These are phyloP conservation scores for Tilletia indica DNA, from an alignment of 1,284 basidiomycete species.

Conservation along the genomic window DNA sequence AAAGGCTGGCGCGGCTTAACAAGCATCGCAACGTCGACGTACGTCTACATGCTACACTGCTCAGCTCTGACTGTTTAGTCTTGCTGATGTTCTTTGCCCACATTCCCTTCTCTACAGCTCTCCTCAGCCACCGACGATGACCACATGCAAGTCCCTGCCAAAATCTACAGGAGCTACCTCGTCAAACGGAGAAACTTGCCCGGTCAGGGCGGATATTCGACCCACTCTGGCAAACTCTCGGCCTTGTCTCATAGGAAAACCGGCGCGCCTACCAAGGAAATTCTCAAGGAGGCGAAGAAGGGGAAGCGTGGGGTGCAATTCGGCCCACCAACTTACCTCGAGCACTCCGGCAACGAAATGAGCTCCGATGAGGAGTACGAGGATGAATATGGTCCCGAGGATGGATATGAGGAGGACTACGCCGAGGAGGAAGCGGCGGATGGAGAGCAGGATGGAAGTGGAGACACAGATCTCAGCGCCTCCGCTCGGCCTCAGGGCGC, in stretches of 20 bases:
- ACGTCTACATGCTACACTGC: constrained; percentile 54
- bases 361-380: constrained; percentile 45
- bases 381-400: constrained; percentile 21
- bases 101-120: constrained; percentile 25
- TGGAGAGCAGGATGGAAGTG: constrained; percentile 29
- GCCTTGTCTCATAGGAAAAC: constrained; percentile 48
- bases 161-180: constrained; percentile 42
- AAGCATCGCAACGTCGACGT: constrained; percentile 97
- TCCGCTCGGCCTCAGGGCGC: constrained; percentile 17
- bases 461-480: constrained; percentile 33
- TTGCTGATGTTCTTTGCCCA: neutral
- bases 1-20: constrained; percentile 89
- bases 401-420: constrained; percentile 33
- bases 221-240: constrained; percentile 52
- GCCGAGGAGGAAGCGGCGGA: constrained; percentile 35
- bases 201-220: constrained; percentile 35
- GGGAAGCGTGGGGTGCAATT: constrained; percentile 48
- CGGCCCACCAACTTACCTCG: constrained; percentile 48
- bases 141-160: constrained; percentile 47
- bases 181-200: constrained; percentile 45
- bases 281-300: constrained; percentile 27
- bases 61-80: neutral
- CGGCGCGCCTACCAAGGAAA: constrained; percentile 30
- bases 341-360: constrained; percentile 52
- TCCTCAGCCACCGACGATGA: constrained; percentile 53